phyloP scores from a whole-genome alignment of 345 rosid genomes.

The Iberis pinnata region DNA sequence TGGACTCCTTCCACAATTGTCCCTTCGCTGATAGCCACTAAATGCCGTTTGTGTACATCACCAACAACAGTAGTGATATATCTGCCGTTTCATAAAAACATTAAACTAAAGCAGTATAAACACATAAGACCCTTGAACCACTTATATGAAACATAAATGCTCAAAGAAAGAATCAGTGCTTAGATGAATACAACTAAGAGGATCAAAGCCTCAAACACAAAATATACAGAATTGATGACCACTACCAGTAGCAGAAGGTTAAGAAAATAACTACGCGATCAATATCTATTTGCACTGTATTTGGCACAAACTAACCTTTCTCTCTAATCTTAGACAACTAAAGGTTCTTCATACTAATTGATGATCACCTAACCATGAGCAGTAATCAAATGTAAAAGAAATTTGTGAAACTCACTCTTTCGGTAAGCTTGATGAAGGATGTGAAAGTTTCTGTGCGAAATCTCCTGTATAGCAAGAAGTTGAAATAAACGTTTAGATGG shows the following conservation, averaged over 20 bases:
- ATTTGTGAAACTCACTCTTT: conserved; percentile 59
- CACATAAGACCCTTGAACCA: conserved; percentile 3
- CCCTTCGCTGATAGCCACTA: conserved; percentile 64
- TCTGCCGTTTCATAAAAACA: conserved; percentile 37
- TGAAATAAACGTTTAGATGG: conserved; percentile 10
- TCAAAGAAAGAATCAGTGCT: not conserved
- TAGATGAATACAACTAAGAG: not conserved
- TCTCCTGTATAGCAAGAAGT: conserved; percentile 47
- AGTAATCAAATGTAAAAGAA: not conserved
- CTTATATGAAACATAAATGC: not conserved
- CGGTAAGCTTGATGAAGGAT: conserved; percentile 74
- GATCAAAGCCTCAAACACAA: conserved; percentile 3
- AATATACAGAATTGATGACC: conserved; percentile 6
- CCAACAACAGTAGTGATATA: conserved; percentile 75
- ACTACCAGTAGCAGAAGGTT: not conserved
- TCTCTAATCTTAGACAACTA: not conserved
- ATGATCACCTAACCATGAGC: not conserved
- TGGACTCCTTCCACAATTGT: conserved; percentile 65
- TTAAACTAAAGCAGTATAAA: not conserved
- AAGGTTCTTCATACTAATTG: not conserved
- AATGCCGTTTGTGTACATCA: conserved; percentile 55
- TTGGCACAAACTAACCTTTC: not conserved
- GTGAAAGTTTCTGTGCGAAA: conserved; percentile 78
- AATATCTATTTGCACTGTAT: not conserved
- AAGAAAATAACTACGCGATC: not conserved